Base-by-base conservation (phyloP, 352 stramenopile species). In the Nothophytophthora sp. region DNA sequence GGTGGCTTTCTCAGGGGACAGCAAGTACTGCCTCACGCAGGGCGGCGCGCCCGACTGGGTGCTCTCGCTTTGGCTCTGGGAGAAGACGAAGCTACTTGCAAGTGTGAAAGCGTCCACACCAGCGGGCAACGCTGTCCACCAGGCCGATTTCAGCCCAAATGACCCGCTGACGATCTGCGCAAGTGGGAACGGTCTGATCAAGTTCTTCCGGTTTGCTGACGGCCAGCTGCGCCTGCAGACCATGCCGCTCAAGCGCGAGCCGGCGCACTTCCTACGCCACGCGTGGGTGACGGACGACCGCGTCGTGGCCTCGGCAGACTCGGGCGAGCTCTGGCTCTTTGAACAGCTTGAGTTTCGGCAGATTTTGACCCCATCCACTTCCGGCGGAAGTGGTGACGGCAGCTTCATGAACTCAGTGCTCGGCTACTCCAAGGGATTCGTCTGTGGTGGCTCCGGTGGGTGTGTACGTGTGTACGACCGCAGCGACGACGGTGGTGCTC, bases 201-300 rank as follows among this genome's bases (percentile, higher is more conserved):
- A 96, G 54, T 96, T 97, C 59, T 93, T 96, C 53, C 74, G 86
- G 22, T 78, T 98, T 11, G 45, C 73, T 4, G 95, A 98, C 38
- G 79, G 79, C 1, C 84, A 92, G 27, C 39, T 94, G n/a, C 71
- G 80, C 4, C 69, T 90, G 11, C 84, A 94, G 43, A 41, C 69
- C 11, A 88, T 64, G 11, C 77, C 81, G 0, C 30, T 92, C 15
- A 92, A 96, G 30, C 71, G 82, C 0, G 87, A 96, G 25, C 73
- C 81, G 6, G 77, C 77, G 2, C 89, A 96, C 42, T 98, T 97
- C 55, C 54, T 96, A 11, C 91, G 77, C 16, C 94, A 98, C 35
- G 72, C 74, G 10, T 98, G 93, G 93, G 76, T 98, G 20, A 82
- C 62, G 8, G 91, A 98, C 27, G 92, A 98, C 12, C 79, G 90